Base-by-base conservation (phyloP, 305 asterid genomes). In the Stenogyne calaminthoides region DNA sequence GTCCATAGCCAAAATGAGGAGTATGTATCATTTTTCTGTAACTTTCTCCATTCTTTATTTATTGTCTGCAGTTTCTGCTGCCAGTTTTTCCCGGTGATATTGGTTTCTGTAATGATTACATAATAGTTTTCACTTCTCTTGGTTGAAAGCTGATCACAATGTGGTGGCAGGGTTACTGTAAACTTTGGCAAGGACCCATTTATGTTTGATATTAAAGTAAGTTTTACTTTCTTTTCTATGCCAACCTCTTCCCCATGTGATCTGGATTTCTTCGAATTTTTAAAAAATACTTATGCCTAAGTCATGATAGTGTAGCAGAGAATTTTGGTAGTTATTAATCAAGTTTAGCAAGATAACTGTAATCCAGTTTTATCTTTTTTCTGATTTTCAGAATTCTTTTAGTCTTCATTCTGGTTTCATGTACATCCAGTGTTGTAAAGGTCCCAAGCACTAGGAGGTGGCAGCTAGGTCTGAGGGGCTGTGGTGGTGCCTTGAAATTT, bases 1-100 rank as follows among this genome's bases (percentile, higher is more conserved):
- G 98, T 95, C 72, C 98, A 92, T 80, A 92, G 99, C 89, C 98
- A 85, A 80, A 78, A 85, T 85, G 99, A 95, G 85, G 97, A 88
- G 99, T 95, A 95, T 72, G 98, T 81, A 66, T 67, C 65, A 29
- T 77, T 78, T 60, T 58, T 63, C 72, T 54, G 46, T 37, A 27
- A 46, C 44, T 69, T 55, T 42, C 55, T 55, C 69, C 71, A n/a
- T 76, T 67, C 62, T 37, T 54, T 72, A 29, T 37, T 66, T 67
- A 67, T 51, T 52, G 69, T 49, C 51, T 76, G 67, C 22, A 70
- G 66, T 65, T 67, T 42, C 49, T 73, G 18, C 74, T 62, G 9
- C 76, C 67, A 59, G 37, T 70, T 65, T 69, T 34, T 77, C 56
- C 22, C 40, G 67, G 67, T 51, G 44, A 10, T 58, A 64, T 44